Percentiles rank a stretch among this genome's conserved stretches.
Evolutionary conservation across 202 grass and related monocot genomes (phyloP).

Genomic region (Eragrostis tef): DNA sequence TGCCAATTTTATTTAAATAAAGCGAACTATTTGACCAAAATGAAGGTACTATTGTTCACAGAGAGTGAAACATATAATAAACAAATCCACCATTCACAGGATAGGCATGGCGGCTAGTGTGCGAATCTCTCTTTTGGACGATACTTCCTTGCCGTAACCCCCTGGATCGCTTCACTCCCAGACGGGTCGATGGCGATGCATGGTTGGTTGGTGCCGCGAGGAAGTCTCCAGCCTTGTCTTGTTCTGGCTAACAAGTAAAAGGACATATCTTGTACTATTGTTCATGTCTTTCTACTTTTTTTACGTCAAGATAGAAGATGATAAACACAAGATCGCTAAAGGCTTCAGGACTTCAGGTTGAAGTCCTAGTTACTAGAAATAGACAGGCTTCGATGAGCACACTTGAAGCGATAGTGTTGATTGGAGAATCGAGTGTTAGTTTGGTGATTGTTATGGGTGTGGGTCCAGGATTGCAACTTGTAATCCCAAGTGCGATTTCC

Average conservation of each 20-base stretch:
- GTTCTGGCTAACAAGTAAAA: background rate
- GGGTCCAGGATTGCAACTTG: no score
- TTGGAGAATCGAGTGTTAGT: no score
- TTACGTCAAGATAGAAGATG: background rate
- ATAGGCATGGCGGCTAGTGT: background rate
- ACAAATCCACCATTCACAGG: background rate
- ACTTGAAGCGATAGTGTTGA: background rate
- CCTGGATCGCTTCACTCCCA: background rate
- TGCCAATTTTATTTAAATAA: no score
- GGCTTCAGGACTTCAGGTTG: background rate
- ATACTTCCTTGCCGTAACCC: background rate
- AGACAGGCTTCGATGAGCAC: background rate
- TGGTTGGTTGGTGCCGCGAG: background rate
- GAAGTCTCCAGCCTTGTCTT: background rate
- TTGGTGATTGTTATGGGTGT: no score
- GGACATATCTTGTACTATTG: background rate
- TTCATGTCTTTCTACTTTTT: background rate
- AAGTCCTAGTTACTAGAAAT: background rate
- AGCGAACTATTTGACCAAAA: no score
- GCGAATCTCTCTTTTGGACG: constrained; percentile 3
- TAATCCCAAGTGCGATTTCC: no score
- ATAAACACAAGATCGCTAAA: background rate
- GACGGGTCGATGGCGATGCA: background rate
- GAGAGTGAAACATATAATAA: background rate
- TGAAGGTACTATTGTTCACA: no score